Conservation (phyloP, 345 rosid genomes). For the Euphorbia lathyris region DNA sequence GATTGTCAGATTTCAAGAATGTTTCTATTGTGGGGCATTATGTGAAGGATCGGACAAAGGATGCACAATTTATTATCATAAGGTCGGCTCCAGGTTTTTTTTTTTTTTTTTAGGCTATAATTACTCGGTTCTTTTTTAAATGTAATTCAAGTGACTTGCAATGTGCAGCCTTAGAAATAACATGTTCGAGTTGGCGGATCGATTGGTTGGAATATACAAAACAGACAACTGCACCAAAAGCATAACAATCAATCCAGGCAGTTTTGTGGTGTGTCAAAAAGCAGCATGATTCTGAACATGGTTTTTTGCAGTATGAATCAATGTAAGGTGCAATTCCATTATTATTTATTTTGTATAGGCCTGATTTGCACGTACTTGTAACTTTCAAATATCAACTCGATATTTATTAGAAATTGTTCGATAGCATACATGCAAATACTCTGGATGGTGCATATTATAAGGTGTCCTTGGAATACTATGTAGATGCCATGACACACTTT, state of each 20-base stretch:
- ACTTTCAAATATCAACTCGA: slow-evolving; percentile 19
- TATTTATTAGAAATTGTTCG: slow-evolving; percentile 11
- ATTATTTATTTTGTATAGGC: neutral
- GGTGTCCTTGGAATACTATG: too few species aligned
- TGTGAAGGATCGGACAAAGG: slow-evolving; percentile 92
- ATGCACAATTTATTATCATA: slow-evolving; percentile 93
- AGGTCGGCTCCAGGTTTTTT: slow-evolving; percentile 51
- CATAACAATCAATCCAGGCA: slow-evolving; percentile 88
- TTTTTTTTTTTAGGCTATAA: neutral
- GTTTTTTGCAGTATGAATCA: too few species aligned
- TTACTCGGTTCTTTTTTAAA: neutral
- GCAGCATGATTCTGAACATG: slow-evolving; percentile 30
- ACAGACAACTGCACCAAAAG: slow-evolving; percentile 97
- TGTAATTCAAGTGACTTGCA: neutral
- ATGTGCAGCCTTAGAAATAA: slow-evolving; percentile 88
- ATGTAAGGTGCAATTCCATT: neutral
- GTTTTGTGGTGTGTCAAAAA: slow-evolving; percentile 66
- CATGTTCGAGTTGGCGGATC: slow-evolving; percentile 97
- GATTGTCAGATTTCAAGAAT: slow-evolving; percentile 78
- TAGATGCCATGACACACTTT: too few species aligned
- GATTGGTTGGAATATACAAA: slow-evolving; percentile 91
- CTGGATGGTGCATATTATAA: too few species aligned
- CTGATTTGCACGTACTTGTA: neutral
- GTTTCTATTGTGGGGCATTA: slow-evolving; percentile 98
- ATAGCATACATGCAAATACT: neutral